Base-by-base conservation (phyloP, 345 rosid genomes). In the Heritiera fomes region DNA sequence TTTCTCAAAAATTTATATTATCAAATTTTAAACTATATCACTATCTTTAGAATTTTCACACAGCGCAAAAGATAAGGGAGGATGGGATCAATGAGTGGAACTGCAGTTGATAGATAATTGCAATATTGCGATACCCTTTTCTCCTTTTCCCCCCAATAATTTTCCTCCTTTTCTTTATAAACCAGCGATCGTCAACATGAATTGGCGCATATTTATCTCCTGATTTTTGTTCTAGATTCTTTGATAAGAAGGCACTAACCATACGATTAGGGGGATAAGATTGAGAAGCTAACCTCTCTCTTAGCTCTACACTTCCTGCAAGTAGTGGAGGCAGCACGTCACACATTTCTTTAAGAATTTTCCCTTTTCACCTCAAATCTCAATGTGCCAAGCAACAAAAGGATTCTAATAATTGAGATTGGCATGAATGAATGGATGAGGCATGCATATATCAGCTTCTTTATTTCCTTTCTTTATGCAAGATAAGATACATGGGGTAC, bases 401-500 rank as follows among this genome's bases (percentile, higher is more conserved):
- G 59, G 10, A 15, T 71, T 30, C 13, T 47, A 71, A 71, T 71
- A 71, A 71, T 71, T 71, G 75, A 47, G 53, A 49, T 49, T 69
- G 73, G 50, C 18, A 32, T 11, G 14, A 46, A 40, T 23, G 28
- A 23, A 11, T 13, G 18, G 47, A 47, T 49, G 38, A 23, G 55
- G 73, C n/a, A 23, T 18, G 58, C 41, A 41, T 41, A 41, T 41
- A 41, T 4, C 43, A 3, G 43, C 43, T 41, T 41, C 43, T 71
- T 71, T 71, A 30, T 32, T 71, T 71, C 18, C 15, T 20, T 10
- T 5, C 13, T 58, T 18, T 0, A 6, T 52, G 17, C 32, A 72
- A 72, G 76, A 72, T 72, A 55, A 72, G 76, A 53, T 53, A 53
- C 30, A 53, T 72, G 63, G 32, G 63, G 63, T 10, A 34, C 46